A percentile compares a stretch with the other conserved stretches of the same genome.
These are phyloP conservation scores for Termitomyces sp. DNA, from an alignment of 768 basidiomycete species.

Conservation along the genomic window DNA sequence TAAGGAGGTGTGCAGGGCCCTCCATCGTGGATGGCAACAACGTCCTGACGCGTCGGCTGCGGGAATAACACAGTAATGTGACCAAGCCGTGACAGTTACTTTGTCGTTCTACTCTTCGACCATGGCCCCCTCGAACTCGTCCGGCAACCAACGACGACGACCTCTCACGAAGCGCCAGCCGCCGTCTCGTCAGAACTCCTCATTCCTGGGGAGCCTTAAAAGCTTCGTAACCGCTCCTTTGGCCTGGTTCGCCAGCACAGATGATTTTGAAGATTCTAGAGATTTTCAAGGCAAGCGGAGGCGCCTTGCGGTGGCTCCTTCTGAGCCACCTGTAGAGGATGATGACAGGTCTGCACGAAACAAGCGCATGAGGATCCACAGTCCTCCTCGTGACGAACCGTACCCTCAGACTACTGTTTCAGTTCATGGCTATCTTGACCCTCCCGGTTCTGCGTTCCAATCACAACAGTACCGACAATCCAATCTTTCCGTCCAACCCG, in stretches of 20 bases:
- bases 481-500: constrained; percentile 14
- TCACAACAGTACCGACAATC: constrained; percentile 17
- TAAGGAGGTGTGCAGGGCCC: constrained; percentile 58
- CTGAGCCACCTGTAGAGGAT: constrained; percentile 26
- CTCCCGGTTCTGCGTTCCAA: constrained; percentile 41
- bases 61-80: constrained; percentile 8
- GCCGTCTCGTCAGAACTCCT: constrained; percentile 47
- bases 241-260: constrained; percentile 47
- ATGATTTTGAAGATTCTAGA: constrained; percentile 42
- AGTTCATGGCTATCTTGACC: constrained; percentile 44
- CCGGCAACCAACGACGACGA: constrained; percentile 20
- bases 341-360: constrained; percentile 27
- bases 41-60: background rate
- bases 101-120: constrained; percentile 25
- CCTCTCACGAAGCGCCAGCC: constrained; percentile 25
- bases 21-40: constrained; percentile 31
- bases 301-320: constrained; percentile 28
- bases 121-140: constrained; percentile 30
- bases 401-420: constrained; percentile 18
- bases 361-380: constrained; percentile 51
- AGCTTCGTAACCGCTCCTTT: constrained; percentile 62
- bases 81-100: constrained; percentile 17
- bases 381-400: constrained; percentile 36
- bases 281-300: constrained; percentile 53
- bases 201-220: constrained; percentile 59